Base-by-base conservation (phyloP, 2,329 filamentous ascomycete species). In the Botrytis galanthina region DNA sequence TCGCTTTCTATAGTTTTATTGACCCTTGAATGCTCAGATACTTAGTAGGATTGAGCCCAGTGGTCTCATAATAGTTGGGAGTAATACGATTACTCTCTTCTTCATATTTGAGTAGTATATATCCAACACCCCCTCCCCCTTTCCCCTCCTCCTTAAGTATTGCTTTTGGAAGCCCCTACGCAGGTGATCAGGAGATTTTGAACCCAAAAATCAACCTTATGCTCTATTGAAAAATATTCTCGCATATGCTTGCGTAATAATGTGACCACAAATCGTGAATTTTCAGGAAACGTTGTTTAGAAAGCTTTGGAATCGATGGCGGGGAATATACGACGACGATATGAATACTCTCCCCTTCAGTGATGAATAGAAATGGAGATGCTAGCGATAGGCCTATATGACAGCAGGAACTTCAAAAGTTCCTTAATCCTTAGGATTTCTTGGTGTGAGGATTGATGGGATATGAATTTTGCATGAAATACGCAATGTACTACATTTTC, bases 211-310 rank as follows among this genome's bases (percentile, higher is more conserved):
- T 54, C 5, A n/a, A 51, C 2, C 26, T 54, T n/a, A 14, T 54
- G 10, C 4, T n/a, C 26, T 54, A 5, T n/a, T 54, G 48, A 54
- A 5, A 0, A 16, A n/a, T 16, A n/a, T n/a, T 6, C 48, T 14
- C 22, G 12, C 12, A 16, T 3, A 3, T 54, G 6, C 10, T n/a
- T 16, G 2, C 14, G 1, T 8, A 29, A 29, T 18, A 57, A 4
- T 32, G 14, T 29, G 12, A 8, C 18, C 14, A 9, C 3, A 3
- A 54, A 8, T 54, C 0, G 35, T 35, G 35, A 4, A 35, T 3
- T 29, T 57, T 57, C 0, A 18, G 0, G 16, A 7, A 1, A 57
- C 3, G 14, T 29, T 0, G 3, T 29, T 54, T 18, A 1, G 3
- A 1, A 26, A 18, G 18, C 10, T 18, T 29, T 8, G 14, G 14